phyloP scores from a whole-genome alignment of 495 filamentous ascomycete genomes.

The Podospora fimiseda region DNA sequence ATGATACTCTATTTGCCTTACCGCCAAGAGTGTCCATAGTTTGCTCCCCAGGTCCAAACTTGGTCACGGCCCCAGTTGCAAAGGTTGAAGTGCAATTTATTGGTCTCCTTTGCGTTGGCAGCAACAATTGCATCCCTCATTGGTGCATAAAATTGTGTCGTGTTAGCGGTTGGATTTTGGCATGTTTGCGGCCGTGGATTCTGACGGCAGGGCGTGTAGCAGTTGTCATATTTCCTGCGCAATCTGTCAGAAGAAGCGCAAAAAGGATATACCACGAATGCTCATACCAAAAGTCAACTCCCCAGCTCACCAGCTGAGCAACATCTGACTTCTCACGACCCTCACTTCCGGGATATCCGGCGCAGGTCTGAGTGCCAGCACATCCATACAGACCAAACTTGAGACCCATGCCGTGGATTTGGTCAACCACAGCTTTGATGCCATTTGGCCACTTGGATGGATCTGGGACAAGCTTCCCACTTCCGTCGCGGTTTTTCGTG shows the following conservation, averaged over 20 bases:
- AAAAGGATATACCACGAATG: no score
- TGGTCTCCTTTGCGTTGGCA: conserved; percentile 12
- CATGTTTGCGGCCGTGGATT: conserved; percentile 35
- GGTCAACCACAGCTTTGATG: conserved; percentile 23
- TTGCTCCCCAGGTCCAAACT: conserved; percentile 37
- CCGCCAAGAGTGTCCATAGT: conserved; percentile 51
- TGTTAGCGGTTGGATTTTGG: no score
- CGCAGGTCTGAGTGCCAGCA: conserved; percentile 31
- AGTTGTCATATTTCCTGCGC: conserved; percentile 55
- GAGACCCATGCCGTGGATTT: conserved; percentile 27
- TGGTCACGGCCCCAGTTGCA: conserved; percentile 40
- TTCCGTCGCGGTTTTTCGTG: not conserved
- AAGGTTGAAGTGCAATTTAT: not conserved
- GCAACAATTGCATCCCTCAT: conserved; percentile 28
- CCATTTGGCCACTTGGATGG: conserved; percentile 20
- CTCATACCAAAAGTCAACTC: conserved; percentile 37
- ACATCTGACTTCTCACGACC: conserved; percentile 44
- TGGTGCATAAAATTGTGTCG: no score
- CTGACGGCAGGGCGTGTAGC: conserved; percentile 41
- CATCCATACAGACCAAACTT: conserved; percentile 30
- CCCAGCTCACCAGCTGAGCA: conserved; percentile 38
- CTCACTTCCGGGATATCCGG: conserved; percentile 26
- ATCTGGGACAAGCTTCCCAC: conserved; percentile 4
- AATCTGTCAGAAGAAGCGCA: no score
- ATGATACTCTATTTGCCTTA: no score